A percentile compares a stretch with the other conserved stretches of the same genome.
Conservation (phyloP, 306 rosid species). For the Lathyrus oleraceus region DNA sequence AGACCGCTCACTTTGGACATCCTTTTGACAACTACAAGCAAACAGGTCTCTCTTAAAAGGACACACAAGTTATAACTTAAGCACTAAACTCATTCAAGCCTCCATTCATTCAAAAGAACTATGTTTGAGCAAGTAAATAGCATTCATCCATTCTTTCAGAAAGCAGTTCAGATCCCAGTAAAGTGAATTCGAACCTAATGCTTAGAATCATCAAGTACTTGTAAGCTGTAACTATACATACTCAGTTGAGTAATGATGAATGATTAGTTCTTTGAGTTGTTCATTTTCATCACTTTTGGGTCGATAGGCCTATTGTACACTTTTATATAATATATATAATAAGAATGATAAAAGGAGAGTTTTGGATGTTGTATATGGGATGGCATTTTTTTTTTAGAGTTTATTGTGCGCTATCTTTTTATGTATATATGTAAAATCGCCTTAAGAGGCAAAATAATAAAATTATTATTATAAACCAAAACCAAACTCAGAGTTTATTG, state of each 20-base stretch:
- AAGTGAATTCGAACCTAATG: conserved; percentile 21
- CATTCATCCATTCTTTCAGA: conserved; percentile 37
- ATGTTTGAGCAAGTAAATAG: conserved; percentile 8
- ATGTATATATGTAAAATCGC: neutral
- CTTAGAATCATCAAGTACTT: conserved; percentile 17
- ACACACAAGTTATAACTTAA: conserved; percentile 31
- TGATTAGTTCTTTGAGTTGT: neutral
- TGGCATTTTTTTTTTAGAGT: neutral
- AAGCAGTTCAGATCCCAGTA: conserved; percentile 25
- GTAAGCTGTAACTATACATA: neutral
- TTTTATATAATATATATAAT: neutral
- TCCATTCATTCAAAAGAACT: neutral
- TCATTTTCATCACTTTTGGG: conserved; percentile 2
- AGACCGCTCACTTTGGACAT: conserved; percentile 20
- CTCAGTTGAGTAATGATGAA: conserved; percentile 30
- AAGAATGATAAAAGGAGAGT: neutral
- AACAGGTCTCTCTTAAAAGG: conserved; percentile 10
- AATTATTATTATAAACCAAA: neutral
- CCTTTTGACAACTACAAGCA: conserved; percentile 32
- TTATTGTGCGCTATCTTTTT: neutral
- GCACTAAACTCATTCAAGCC: conserved; percentile 20
- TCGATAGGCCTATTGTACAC: conserved; percentile 8
- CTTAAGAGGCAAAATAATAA: neutral
- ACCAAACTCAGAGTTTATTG: too few relatives aligned
- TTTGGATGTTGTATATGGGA: neutral